Conservation (phyloP, 2,329 filamentous ascomycete species). For the Knufia fluminis region DNA sequence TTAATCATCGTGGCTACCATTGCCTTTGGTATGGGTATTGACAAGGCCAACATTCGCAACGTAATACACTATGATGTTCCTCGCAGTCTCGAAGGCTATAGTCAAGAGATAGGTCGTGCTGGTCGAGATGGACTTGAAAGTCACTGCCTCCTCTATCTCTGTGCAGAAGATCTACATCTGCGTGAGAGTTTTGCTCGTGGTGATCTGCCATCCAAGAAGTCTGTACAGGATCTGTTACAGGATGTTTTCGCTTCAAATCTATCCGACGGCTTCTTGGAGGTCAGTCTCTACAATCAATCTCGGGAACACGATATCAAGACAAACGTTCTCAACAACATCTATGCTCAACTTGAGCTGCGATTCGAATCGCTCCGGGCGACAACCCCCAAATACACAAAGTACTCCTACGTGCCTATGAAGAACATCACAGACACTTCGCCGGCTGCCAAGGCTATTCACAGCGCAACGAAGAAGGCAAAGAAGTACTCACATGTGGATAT, state of each 20-base stretch:
- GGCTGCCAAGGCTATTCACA: neutral
- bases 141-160: constrained; percentile 46
- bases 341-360: constrained; percentile 52
- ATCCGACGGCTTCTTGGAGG: constrained; percentile 38
- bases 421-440: neutral
- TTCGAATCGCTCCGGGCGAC: constrained; percentile 49
- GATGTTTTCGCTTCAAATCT: constrained; percentile 25
- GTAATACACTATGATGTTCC: constrained; percentile 89
- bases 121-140: constrained; percentile 35
- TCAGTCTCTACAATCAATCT: constrained; percentile 43
- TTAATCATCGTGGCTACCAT: constrained; percentile 90
- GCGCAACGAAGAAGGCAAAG: neutral
- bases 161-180: constrained; percentile 48
- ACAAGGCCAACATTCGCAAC: constrained; percentile 87
- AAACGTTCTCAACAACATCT: constrained; percentile 36
- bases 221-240: constrained; percentile 40
- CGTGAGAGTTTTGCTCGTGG: constrained; percentile 52
- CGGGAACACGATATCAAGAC: neutral
- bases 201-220: constrained; percentile 47
- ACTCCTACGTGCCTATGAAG: constrained; percentile 40
- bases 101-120: constrained; percentile 85
- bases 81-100: constrained; percentile 89
- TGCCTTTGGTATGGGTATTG: constrained; percentile 94
- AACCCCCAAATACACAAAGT: constrained; percentile 49
- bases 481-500: neutral